Percentiles rank a stretch among this genome's conserved stretches.
phyloP scores from a whole-genome alignment of 768 basidiomycete species.

The Cantharellus cinnabarinus region DNA sequence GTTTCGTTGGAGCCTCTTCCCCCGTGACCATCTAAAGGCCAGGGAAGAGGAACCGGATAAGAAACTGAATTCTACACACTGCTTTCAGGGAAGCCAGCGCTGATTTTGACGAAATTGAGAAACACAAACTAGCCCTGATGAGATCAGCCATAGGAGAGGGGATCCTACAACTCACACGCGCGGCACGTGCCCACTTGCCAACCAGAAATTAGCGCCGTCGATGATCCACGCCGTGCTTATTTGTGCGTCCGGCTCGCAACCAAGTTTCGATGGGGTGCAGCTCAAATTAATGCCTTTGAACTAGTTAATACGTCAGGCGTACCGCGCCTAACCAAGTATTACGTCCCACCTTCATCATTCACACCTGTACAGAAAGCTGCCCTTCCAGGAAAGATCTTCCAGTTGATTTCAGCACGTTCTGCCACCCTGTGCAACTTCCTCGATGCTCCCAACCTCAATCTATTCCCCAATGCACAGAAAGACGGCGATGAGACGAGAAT shows the following conservation, averaged over 20 bases:
- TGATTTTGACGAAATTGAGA: too few relatives aligned
- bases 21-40: too few relatives aligned
- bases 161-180: too few relatives aligned
- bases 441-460: constrained; percentile 70
- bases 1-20: too few relatives aligned
- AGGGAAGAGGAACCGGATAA: too few relatives aligned
- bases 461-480: constrained; percentile 18
- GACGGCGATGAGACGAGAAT: constrained; percentile 37
- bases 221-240: constrained; percentile 82
- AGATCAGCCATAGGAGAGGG: too few relatives aligned
- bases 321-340: constrained; percentile 72
- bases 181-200: too few relatives aligned
- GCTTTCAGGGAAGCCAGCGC: too few relatives aligned
- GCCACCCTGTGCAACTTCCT: constrained; percentile 85
- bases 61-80: too few relatives aligned
- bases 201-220: not conserved
- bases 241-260: constrained; percentile 23
- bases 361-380: constrained; percentile 10
- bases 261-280: not conserved
- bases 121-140: too few relatives aligned
- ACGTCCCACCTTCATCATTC: constrained; percentile 32
- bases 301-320: constrained; percentile 88
- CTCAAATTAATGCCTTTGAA: not conserved
- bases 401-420: constrained; percentile 64
- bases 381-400: constrained; percentile 70